These are phyloP conservation scores for Phaffomyces opuntiae DNA, from an alignment of 805 yeast species.

Conservation along the genomic window DNA sequence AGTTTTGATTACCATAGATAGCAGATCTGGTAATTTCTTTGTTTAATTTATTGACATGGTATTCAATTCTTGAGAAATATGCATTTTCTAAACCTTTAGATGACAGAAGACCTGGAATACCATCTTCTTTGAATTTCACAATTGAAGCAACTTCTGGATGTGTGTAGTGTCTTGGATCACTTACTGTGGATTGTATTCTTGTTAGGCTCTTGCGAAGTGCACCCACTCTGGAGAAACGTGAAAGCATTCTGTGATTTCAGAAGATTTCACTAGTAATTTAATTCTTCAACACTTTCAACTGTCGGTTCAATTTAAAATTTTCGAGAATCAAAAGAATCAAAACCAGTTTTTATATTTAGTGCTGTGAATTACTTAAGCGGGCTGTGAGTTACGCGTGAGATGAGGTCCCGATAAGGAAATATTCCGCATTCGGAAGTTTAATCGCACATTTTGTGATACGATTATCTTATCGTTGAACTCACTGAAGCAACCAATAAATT, in stretches of 20 bases:
- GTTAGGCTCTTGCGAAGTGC: background rate
- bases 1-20: conserved; percentile 19
- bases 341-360: conserved; percentile 11
- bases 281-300: background rate
- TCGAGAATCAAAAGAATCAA: background rate
- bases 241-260: background rate
- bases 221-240: background rate
- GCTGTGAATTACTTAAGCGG: conserved; percentile 11
- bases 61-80: conserved; percentile 40
- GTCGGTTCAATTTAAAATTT: background rate
- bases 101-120: conserved; percentile 45
- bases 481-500: background rate
- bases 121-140: conserved; percentile 21
- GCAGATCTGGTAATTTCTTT: conserved; percentile 21
- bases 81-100: conserved; percentile 40
- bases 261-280: background rate
- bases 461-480: background rate
- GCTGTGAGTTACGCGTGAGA: background rate
- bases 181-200: conserved; percentile 5
- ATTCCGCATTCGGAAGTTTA: conserved; percentile 8
- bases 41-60: conserved; percentile 35
- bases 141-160: conserved; percentile 9
- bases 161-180: conserved; percentile 10
- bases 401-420: background rate
- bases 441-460: background rate